Conservation (phyloP, 441 rosid genomes). For the Syzygium malaccense region DNA sequence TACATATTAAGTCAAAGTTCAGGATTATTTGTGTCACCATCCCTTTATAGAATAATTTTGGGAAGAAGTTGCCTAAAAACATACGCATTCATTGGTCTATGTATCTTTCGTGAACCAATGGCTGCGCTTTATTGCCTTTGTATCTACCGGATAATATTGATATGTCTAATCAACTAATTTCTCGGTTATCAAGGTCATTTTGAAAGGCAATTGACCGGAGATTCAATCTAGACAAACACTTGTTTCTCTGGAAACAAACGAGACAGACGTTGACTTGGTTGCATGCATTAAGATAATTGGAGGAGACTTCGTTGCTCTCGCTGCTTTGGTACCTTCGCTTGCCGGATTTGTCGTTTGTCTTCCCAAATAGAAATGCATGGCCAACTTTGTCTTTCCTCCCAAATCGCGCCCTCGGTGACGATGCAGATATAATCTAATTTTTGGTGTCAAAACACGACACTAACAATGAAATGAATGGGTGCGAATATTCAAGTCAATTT, state of each 20-base stretch:
- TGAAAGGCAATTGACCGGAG: not conserved
- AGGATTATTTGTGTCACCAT: no score
- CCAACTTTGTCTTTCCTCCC: not conserved
- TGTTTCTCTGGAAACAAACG: not conserved
- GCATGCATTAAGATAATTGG: not conserved
- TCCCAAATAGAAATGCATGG: not conserved
- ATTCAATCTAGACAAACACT: not conserved
- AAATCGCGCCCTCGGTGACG: not conserved
- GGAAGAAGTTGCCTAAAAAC: not conserved
- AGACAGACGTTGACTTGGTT: not conserved
- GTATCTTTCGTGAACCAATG: not conserved
- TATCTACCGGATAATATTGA: accelerated
- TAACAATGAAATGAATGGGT: not conserved
- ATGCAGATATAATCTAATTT: not conserved
- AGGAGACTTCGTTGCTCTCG: not conserved
- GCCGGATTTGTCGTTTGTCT: not conserved
- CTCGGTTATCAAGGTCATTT: not conserved
- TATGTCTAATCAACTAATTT: not conserved
- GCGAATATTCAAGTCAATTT: not conserved
- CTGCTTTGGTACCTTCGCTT: not conserved
- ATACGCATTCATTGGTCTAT: not conserved
- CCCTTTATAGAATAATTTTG: not conserved
- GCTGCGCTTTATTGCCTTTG: not conserved
- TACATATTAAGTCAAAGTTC: no score
- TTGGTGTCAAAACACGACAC: not conserved